Evolutionary conservation across 2,329 filamentous ascomycete genomes (phyloP), one percentile per base, ranked within the genome.

Genomic region (Rhytidhysteron rufulum): DNA sequence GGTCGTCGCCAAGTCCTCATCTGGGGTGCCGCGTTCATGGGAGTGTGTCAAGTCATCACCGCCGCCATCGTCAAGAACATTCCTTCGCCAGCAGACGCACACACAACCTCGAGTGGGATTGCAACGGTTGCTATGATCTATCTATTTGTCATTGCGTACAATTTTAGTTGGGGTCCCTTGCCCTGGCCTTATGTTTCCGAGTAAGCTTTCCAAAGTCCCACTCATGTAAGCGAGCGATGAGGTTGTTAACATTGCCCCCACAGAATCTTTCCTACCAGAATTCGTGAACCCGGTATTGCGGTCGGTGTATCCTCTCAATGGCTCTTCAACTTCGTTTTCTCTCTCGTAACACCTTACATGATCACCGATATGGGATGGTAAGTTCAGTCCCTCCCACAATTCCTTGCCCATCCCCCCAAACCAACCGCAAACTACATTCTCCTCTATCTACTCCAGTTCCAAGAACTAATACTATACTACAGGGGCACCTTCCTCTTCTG

Each of bases 81-180:
- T 30, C 71, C 72, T 0, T 59, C 67, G 3, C 57, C 61, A 15
- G 55, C 52, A 29, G 50, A 50, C 0, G 54, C 49, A 11, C 45
- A 55, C 20, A 53, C 63, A 16, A 58, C 58, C 2, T 40, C 41
- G n/a, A 43, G 68, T 1, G 72, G 70, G 1, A 73, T 77, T 22
- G 69, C 69, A 2, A 79, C 73, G 0, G 65, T 80, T 2, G 69
- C 70, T 0, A 58, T 80, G 10, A 78, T 79, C 39, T 79, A 79
- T 50, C 60, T 79, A 4, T 74, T 74, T 43, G 73, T 79, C 19
- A 70, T 78, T 54, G 68, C 66, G 3, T 79, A 75, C 50, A 73
- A 74, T 24, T 70, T 74, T 29, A 72, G 67, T 0, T 78, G 73
- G 73, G 74, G 74, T 1, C 73, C 73, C 1, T 63, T 77, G 3